phyloP scores from a whole-genome alignment of 1,284 basidiomycete genomes.

The Ganoderma boninense region DNA sequence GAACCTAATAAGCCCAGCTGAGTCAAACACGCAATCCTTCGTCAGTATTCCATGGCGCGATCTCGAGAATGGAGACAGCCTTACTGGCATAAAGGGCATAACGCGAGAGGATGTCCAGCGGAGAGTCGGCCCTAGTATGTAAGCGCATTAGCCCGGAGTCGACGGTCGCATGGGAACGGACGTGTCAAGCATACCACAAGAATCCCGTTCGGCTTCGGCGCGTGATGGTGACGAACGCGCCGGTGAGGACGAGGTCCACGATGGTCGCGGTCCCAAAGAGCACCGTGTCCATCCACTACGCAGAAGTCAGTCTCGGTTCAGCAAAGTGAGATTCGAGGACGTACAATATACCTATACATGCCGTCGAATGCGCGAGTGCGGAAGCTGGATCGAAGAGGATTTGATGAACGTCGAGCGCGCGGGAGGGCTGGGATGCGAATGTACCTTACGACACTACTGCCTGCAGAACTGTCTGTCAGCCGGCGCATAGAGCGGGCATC shows the following conservation, averaged over 20 bases:
- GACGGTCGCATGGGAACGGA: neutral
- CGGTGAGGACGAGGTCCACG: conserved; percentile 7
- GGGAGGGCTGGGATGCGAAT: neutral
- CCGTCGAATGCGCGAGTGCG: neutral
- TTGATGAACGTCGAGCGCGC: neutral
- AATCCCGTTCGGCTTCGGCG: neutral
- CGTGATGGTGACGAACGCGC: neutral
- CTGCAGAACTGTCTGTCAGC: neutral
- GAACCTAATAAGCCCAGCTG: neutral
- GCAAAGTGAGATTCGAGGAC: neutral
- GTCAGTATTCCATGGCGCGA: neutral
- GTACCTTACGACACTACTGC: neutral
- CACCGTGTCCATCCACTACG: conserved; percentile 3
- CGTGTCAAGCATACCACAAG: neutral
- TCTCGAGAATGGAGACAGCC: neutral
- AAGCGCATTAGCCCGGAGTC: neutral
- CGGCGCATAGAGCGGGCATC: neutral
- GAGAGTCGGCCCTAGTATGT: neutral
- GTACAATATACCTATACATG: neutral
- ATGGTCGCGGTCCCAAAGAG: neutral
- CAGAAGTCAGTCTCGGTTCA: neutral
- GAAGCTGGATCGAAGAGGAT: neutral
- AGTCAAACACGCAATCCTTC: neutral
- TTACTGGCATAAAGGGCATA: conserved; percentile 8
- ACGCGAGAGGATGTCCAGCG: neutral